Evolutionary conservation across 139 green algal species (phyloP).

Genomic region (Chlorella sp.): DNA sequence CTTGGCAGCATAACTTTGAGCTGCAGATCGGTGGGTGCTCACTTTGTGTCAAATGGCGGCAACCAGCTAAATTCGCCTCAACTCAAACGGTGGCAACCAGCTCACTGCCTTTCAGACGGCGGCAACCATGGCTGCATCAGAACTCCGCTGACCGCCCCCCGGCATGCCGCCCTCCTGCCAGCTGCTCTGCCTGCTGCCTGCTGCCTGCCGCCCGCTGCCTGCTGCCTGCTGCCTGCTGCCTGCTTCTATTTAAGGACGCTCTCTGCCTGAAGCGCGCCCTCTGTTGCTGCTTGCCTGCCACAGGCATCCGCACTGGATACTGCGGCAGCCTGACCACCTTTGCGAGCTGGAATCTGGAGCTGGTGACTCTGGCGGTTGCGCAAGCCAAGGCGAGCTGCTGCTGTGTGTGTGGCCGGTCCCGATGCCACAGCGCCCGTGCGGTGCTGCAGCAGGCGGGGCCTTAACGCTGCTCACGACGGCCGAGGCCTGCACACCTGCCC

Average conservation of each 20-base stretch:
- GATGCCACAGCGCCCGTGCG: no score
- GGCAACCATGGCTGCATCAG: no score
- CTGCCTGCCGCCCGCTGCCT: not conserved
- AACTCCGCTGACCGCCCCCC: no score
- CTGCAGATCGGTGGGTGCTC: constrained; percentile 60
- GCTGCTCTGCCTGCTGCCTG: not conserved
- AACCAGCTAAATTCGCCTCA: no score
- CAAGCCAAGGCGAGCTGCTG: constrained; percentile 2
- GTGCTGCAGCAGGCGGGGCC: no score
- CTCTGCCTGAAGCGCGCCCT: no score
- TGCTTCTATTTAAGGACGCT: no score
- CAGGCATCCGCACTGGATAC: constrained; percentile 80
- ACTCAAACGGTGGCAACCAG: no score
- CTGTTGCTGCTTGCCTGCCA: not conserved
- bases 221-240: not conserved
- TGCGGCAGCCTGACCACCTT: constrained; percentile 91
- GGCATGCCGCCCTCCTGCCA: no score
- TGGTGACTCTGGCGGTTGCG: constrained; percentile 55
- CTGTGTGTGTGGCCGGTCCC: not conserved
- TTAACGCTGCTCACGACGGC: not conserved
- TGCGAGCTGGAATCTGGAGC: constrained; percentile 75
- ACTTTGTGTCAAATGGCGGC: no score
- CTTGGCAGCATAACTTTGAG: constrained; percentile 56
- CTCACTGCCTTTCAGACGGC: no score
- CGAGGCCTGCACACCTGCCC: not conserved